phyloP scores from a whole-genome alignment of 1,139 yeast species.

The Pichiaceae sp. region DNA sequence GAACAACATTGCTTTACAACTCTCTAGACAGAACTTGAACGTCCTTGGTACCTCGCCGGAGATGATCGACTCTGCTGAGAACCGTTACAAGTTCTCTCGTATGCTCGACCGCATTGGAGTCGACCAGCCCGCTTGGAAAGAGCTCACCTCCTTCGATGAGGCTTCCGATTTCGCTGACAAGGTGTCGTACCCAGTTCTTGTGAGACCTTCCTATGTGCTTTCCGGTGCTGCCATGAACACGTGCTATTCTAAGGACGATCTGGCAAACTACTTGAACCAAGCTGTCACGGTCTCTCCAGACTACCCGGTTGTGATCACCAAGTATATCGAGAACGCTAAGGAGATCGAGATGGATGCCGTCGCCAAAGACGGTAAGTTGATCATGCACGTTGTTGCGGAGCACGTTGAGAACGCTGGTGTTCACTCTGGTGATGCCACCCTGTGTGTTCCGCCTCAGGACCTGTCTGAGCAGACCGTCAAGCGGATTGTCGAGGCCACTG shows the following conservation, averaged over 20 bases:
- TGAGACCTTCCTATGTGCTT: conserved; percentile 94
- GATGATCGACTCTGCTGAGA: conserved; percentile 97
- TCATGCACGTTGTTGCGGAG: conserved; percentile 97
- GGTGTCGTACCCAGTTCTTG: conserved; percentile 92
- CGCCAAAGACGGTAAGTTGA: conserved; percentile 87
- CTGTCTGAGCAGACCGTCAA: conserved; percentile 85
- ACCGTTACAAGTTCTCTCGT: conserved; percentile 95
- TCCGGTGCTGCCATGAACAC: conserved; percentile 99
- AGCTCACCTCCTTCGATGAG: conserved; percentile 85
- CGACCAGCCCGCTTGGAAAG: conserved; percentile 99
- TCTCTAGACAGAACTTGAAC: conserved; percentile 93
- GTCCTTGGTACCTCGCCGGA: conserved; percentile 96
- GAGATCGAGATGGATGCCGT: conserved; percentile 99
- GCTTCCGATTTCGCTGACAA: conserved; percentile 89
- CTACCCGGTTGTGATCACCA: conserved; percentile 95
- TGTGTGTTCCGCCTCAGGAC: conserved; percentile 96
- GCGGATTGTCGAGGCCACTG: conserved; percentile 90
- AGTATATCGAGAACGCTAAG: conserved; percentile 94
- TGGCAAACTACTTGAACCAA: conserved; percentile 80
- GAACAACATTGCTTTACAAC: conserved; percentile 87
- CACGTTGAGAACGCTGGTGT: conserved; percentile 99
- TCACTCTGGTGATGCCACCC: conserved; percentile 98
- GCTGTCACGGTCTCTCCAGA: conserved; percentile 98
- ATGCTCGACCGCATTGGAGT: conserved; percentile 96
- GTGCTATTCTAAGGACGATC: conserved; percentile 82